Conservation (phyloP, 1,284 basidiomycete species). For the Ceratobasidium sp. region DNA sequence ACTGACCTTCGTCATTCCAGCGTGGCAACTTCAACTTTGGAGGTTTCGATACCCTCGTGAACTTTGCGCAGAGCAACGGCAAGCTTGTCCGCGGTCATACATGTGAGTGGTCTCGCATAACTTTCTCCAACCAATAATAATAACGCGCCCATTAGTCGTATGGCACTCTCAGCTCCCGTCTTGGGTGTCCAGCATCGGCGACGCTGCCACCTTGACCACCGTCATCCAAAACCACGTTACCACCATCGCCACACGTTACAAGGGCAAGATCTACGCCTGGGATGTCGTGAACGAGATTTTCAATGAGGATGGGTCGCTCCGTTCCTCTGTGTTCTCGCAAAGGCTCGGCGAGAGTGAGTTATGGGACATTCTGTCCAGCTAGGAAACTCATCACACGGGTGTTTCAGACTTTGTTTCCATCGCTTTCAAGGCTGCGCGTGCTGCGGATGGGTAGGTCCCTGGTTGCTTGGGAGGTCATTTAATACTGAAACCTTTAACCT, state of each 20-base stretch:
- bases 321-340: constrained; percentile 46
- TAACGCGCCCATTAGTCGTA: constrained; percentile 19
- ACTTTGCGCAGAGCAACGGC: constrained; percentile 33
- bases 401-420: constrained; percentile 3
- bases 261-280: constrained; percentile 57
- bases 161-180: constrained; percentile 41
- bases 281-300: constrained; percentile 58
- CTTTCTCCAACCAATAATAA: not conserved
- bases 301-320: constrained; percentile 48
- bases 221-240: constrained; percentile 41
- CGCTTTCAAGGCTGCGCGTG: constrained; percentile 32
- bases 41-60: constrained; percentile 22
- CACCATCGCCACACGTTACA: constrained; percentile 18
- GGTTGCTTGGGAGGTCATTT: too few species aligned
- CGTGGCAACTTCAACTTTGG: constrained; percentile 22
- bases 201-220: constrained; percentile 23
- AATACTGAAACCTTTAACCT: too few species aligned
- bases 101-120: not conserved
- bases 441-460: constrained; percentile 15
- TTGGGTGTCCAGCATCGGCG: constrained; percentile 38
- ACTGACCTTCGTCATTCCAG: not conserved
- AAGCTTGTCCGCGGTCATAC: constrained; percentile 44
- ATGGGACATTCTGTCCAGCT: not conserved
- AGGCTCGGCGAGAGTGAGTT: constrained; percentile 37
- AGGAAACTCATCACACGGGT: too few species aligned